Percentiles rank a stretch among this genome's conserved stretches.
Conservation (phyloP, 2,329 filamentous ascomycete genomes). For the Fusarium concolor region DNA sequence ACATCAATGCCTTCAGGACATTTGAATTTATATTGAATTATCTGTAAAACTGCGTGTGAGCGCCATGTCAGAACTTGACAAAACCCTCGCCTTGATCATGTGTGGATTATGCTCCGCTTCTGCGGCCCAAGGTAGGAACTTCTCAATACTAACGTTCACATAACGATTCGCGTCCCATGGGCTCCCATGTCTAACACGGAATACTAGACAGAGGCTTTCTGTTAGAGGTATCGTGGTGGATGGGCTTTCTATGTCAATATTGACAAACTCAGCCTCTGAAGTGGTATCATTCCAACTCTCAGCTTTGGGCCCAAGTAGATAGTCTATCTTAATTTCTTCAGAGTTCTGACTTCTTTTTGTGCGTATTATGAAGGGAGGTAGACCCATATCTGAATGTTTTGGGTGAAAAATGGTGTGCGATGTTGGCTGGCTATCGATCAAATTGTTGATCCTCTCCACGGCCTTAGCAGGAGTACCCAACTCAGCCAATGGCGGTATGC, state of each 20-base stretch:
- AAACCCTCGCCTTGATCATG: neutral
- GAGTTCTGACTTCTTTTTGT: neutral
- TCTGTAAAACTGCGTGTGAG: constrained; percentile 6
- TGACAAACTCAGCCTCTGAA: neutral
- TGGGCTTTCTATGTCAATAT: neutral
- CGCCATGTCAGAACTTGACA: neutral
- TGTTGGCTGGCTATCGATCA: neutral
- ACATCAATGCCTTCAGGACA: too few species aligned
- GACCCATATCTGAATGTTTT: fast-evolving
- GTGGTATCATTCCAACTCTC: neutral
- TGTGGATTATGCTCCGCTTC: neutral
- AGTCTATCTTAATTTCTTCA: neutral
- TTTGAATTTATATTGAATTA: neutral
- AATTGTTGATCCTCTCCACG: neutral
- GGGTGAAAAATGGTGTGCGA: neutral
- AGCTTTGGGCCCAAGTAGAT: neutral
- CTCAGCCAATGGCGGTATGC: neutral
- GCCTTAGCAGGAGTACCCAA: neutral
- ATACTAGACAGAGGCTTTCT: neutral
- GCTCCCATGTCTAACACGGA: neutral
- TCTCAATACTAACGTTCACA: constrained; percentile 11
- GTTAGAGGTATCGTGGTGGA: neutral
- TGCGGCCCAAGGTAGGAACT: neutral
- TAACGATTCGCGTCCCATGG: neutral
- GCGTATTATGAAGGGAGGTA: neutral